These are phyloP conservation scores for Penicillium steckii DNA, from an alignment of 495 filamentous ascomycete species.

Conservation along the genomic window DNA sequence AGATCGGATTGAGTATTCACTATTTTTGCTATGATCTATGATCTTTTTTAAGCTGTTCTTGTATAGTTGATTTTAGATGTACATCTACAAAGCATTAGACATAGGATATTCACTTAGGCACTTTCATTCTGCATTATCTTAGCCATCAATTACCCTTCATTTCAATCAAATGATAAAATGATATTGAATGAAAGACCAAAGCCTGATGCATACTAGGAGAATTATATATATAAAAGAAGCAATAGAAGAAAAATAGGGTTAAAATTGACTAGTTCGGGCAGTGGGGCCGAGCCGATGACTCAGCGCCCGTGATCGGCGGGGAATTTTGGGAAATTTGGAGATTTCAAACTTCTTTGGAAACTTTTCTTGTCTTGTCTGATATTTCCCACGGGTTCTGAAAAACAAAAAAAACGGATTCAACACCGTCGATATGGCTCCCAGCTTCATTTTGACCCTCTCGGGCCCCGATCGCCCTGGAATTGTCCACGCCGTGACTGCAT, in stretches of 20 bases:
- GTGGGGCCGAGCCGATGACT: constrained; percentile 13
- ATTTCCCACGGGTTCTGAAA: too few relatives aligned
- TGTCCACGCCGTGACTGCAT: constrained; percentile 71
- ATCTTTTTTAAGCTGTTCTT: too few relatives aligned
- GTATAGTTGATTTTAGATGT: too few relatives aligned
- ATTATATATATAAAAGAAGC: not conserved
- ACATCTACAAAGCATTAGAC: too few relatives aligned
- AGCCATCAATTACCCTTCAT: too few relatives aligned
- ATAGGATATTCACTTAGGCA: too few relatives aligned
- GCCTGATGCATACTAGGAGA: not conserved
- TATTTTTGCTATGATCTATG: too few relatives aligned
- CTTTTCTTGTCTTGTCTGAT: too few relatives aligned
- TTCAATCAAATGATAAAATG: not conserved
- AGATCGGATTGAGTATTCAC: too few relatives aligned
- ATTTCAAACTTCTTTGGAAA: constrained; percentile 5
- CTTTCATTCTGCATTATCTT: too few relatives aligned
- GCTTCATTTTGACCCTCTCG: constrained; percentile 72
- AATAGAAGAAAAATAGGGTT: not conserved
- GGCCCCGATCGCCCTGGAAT: constrained; percentile 75
- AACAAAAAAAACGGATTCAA: constrained; percentile 31
- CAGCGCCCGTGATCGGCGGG: constrained; percentile 13
- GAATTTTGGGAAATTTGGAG: constrained; percentile 1
- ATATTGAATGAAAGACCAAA: not conserved
- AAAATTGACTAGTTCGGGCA: not conserved
- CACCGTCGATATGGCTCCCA: constrained; percentile 39